These are phyloP conservation scores for Stellera chamaejasme DNA, from an alignment of 345 rosid genomes.

Conservation along the genomic window DNA sequence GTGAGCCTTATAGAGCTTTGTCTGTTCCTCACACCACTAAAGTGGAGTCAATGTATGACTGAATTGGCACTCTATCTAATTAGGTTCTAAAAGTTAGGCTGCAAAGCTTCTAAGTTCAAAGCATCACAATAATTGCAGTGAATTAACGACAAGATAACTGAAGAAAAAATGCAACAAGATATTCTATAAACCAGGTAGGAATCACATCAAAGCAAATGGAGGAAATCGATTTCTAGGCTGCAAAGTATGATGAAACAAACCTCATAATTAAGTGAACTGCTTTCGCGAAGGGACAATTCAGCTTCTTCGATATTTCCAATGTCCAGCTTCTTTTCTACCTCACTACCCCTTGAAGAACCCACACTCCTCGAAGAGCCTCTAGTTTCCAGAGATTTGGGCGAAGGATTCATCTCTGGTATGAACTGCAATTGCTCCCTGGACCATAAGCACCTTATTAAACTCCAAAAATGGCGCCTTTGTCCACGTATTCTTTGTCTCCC, in stretches of 20 bases:
- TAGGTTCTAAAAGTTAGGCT: too few species aligned
- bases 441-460: conserved; percentile 50
- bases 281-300: conserved; percentile 68
- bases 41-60: too few species aligned
- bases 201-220: not conserved
- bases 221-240: conserved; percentile 1
- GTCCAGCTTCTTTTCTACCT: conserved; percentile 37
- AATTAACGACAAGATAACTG: too few species aligned
- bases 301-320: conserved; percentile 71
- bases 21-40: too few species aligned
- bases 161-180: too few species aligned
- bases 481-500: conserved; percentile 22
- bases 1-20: too few species aligned
- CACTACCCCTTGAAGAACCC: conserved; percentile 34
- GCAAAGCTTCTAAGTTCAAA: too few species aligned
- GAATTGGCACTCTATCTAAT: too few species aligned
- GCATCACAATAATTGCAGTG: too few species aligned
- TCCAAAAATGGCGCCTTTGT: conserved; percentile 25
- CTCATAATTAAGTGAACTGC: conserved; percentile 71
- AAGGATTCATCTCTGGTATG: conserved; percentile 31
- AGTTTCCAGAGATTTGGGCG: conserved; percentile 31
- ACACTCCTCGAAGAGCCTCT: conserved; percentile 28
- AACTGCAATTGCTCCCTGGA: conserved; percentile 42
- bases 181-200: not conserved
- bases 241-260: conserved; percentile 23